Evolutionary conservation across 768 basidiomycete species (phyloP), one percentile per base, ranked within the genome.

Genomic region (Dentipellis sp.): DNA sequence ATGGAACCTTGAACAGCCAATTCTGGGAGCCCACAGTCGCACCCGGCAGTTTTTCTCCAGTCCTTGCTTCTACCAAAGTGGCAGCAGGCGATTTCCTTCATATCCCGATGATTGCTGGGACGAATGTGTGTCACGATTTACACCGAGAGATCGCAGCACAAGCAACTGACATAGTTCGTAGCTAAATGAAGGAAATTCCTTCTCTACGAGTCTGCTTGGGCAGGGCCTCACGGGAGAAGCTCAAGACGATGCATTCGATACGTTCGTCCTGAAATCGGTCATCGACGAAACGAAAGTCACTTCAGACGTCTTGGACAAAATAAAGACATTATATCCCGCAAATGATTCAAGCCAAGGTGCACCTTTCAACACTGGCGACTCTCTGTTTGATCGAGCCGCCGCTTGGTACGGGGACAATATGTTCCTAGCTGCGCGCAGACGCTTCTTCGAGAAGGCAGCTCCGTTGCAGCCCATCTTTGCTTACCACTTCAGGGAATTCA

Each of bases 381-480:
- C 76, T 9, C 68, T 84, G 7, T 84, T 79, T 54, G 82, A 84
- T 60, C 66, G 82, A 47, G 77, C 72, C 0, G 76, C 67, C 47
- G 71, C 81, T 0, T 84, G 78, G 77, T 84, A 83, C 59, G 78
- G 78, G 1, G 80, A 79, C 58, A 68, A 73, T 53, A 82, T 82
- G 78, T 84, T 73, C 64, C 67, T 83, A 35, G 71, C 75, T 0
- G 72, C 79, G 0, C 63, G 81, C 34, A 68, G 81, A 39, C 67
- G 77, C 46, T 78, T 82, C 53, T 77, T 80, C 56, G 68, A 76
- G 21, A 69, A 75, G 45, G 81, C 75, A 0, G 73, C 81, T 2
- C 58, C 70, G 0, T 58, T 71, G 22, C 79, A 80, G 59, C 74
- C 75, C 0, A 73, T 77, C 61, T 84, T 75, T 65, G 78, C 67